A percentile compares a stretch with the other conserved stretches of the same genome.
phyloP scores from a whole-genome alignment of 2,329 filamentous ascomycete species.

The Monilinia aucupariae region DNA sequence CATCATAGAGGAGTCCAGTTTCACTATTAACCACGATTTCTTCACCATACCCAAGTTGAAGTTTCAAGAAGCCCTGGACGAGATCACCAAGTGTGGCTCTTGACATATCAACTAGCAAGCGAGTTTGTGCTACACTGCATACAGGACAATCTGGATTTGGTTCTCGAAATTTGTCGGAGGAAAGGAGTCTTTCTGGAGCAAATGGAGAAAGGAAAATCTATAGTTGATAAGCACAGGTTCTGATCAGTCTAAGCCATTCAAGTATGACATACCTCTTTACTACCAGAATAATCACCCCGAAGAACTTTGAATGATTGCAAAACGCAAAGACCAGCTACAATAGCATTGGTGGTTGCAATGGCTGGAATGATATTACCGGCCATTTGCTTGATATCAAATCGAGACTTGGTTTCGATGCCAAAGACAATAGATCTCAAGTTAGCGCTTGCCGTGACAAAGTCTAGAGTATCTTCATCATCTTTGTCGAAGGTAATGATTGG shows the following conservation, averaged over 20 bases:
- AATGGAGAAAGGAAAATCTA: slow-evolving; percentile 75
- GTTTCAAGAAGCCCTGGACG: slow-evolving; percentile 66
- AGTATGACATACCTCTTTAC: slow-evolving; percentile 59
- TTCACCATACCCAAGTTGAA: slow-evolving; percentile 69
- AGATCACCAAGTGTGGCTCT: slow-evolving; percentile 73
- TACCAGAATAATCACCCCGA: slow-evolving; percentile 61
- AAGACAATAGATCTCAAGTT: slow-evolving; percentile 90
- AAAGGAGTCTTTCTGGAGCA: slow-evolving; percentile 52
- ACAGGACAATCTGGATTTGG: slow-evolving; percentile 81
- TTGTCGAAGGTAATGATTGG: slow-evolving; percentile 87
- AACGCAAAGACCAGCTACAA: slow-evolving; percentile 88
- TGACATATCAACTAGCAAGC: slow-evolving; percentile 61
- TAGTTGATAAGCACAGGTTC: slow-evolving; percentile 5
- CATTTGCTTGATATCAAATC: slow-evolving; percentile 99
- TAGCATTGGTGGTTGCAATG: slow-evolving; percentile 96
- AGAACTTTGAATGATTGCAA: slow-evolving; percentile 90
- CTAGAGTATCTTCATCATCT: slow-evolving; percentile 88
- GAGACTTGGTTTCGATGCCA: slow-evolving; percentile 78
- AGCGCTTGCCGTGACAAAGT: slow-evolving; percentile 86
- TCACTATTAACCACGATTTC: slow-evolving; percentile 76
- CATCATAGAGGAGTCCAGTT: slow-evolving; percentile 76
- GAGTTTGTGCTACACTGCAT: slow-evolving; percentile 68
- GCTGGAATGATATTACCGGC: slow-evolving; percentile 98
- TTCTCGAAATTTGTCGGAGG: slow-evolving; percentile 48
- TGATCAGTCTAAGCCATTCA: slow-evolving; percentile 3